Conservation (phyloP, 257 asterid species). For the Coffea canephora region DNA sequence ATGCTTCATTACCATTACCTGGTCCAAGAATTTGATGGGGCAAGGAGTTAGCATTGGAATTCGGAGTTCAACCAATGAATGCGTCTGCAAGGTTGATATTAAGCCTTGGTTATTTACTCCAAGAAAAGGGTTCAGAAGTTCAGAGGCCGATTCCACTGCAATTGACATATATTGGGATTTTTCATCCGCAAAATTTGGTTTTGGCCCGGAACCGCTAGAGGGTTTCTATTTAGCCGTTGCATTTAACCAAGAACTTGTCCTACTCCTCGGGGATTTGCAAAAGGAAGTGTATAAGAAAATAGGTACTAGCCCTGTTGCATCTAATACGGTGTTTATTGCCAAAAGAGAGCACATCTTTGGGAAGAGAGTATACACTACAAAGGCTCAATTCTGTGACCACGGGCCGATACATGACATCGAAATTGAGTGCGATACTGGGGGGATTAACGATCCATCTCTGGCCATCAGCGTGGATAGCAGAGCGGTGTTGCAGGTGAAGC, state of each 20-base stretch:
- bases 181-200: constrained; percentile 63
- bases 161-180: constrained; percentile 63
- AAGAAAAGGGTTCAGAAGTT: constrained; percentile 48
- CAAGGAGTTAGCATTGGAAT: constrained; percentile 52
- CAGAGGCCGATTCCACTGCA: constrained; percentile 26
- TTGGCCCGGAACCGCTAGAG: constrained; percentile 59
- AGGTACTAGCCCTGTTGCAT: constrained; percentile 22
- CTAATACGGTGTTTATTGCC: constrained; percentile 41
- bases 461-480: constrained; percentile 47
- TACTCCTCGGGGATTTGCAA: constrained; percentile 53
- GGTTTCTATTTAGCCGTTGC: constrained; percentile 57
- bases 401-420: constrained; percentile 48
- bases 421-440: constrained; percentile 50
- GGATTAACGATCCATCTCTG: constrained; percentile 35
- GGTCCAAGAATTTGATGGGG: constrained; percentile 62
- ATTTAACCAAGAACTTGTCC: constrained; percentile 42
- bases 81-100: constrained; percentile 55
- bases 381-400: constrained; percentile 50
- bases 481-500: constrained; percentile 43
- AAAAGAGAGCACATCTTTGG: constrained; percentile 60
- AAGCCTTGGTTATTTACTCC: constrained; percentile 70
- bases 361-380: constrained; percentile 39
- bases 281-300: constrained; percentile 40
- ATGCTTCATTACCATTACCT: constrained; percentile 53
- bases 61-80: constrained; percentile 33